Evolutionary conservation across 1,139 yeast species (phyloP).

Genomic region (Candida sanyaensis): DNA sequence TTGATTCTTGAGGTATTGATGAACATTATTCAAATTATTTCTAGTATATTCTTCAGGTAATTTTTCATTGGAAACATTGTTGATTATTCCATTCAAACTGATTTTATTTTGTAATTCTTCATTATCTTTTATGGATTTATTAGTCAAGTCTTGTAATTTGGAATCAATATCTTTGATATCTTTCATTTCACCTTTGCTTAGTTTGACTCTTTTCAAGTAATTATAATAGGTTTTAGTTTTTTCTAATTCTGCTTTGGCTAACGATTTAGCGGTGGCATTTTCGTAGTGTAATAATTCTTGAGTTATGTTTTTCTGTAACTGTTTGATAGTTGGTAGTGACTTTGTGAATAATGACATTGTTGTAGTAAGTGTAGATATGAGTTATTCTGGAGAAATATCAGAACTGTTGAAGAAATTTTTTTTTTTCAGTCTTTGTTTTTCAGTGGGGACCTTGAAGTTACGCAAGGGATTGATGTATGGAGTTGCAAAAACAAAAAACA

Average conservation of each 20-base stretch:
- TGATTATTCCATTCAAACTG: constrained; percentile 10
- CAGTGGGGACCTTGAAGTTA: background rate
- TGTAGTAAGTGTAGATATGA: background rate
- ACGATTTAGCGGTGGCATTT: constrained; percentile 45
- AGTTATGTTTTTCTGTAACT: constrained; percentile 24
- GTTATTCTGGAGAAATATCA: background rate
- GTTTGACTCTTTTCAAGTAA: constrained; percentile 18
- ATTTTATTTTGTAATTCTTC: constrained; percentile 8
- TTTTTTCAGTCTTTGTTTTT: background rate
- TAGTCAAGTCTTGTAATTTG: constrained; percentile 14
- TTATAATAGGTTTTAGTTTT: constrained; percentile 10
- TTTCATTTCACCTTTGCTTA: constrained; percentile 35
- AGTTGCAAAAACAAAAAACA: too few species aligned
- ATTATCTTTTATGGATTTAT: background rate
- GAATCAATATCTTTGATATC: constrained; percentile 28
- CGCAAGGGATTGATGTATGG: background rate
- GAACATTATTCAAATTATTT: constrained; percentile 47
- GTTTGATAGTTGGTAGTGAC: constrained; percentile 14
- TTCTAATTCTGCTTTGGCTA: constrained; percentile 29
- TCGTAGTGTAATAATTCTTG: constrained; percentile 50
- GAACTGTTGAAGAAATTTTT: background rate
- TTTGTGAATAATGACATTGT: constrained; percentile 12
- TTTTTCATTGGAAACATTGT: constrained; percentile 14
- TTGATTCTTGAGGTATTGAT: constrained; percentile 66
- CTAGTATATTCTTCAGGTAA: constrained; percentile 9